These are phyloP conservation scores for Colletotrichum viniferum DNA, from an alignment of 2,329 filamentous ascomycete genomes.

Conservation along the genomic window DNA sequence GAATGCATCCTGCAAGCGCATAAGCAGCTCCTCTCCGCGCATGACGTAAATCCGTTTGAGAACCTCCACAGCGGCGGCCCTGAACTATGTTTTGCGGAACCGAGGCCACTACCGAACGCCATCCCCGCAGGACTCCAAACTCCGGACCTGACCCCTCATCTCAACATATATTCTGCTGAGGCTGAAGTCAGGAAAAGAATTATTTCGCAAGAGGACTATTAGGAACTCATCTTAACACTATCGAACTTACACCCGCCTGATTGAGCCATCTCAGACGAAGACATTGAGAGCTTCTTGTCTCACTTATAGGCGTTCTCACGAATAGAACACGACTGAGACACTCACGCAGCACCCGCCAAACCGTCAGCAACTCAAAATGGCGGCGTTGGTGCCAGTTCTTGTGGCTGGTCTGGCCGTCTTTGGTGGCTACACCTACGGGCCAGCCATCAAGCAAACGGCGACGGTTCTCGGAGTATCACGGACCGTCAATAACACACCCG, in stretches of 20 bases:
- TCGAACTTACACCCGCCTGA: neutral
- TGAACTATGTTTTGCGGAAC: neutral
- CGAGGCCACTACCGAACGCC: neutral
- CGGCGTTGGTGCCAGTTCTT: neutral
- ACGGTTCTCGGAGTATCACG: conserved; percentile 32
- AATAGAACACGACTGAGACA: neutral
- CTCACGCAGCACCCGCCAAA: too few relatives aligned
- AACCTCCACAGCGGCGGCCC: neutral
- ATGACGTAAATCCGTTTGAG: neutral
- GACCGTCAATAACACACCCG: conserved; percentile 21
- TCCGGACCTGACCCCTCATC: neutral
- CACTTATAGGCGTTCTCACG: neutral
- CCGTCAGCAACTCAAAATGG: neutral
- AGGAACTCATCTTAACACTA: neutral
- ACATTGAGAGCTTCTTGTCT: neutral
- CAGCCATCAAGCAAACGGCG: neutral
- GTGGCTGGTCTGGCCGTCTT: conserved; percentile 10
- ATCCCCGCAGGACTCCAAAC: neutral
- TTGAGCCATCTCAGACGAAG: neutral
- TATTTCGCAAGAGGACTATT: neutral
- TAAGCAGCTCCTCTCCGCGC: neutral
- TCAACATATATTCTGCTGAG: neutral
- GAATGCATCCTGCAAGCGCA: neutral
- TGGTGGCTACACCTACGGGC: conserved; percentile 2
- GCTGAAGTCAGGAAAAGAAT: neutral